Evolutionary conservation across 768 basidiomycete species (phyloP), one percentile per base, ranked within the genome.

Genomic region (Termitomyces sp.): DNA sequence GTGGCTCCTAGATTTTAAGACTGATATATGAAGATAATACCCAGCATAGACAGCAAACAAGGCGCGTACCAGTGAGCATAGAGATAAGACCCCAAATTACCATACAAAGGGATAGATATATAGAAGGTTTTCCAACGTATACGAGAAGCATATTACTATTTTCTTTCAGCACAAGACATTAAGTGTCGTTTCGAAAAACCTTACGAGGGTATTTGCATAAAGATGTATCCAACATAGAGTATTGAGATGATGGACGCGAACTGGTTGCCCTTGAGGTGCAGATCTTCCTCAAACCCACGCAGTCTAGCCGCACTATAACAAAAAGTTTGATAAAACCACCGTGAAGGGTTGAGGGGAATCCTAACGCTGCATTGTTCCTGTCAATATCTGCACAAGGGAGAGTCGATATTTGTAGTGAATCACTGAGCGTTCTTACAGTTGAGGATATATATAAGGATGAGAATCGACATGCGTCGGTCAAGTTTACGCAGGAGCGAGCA

Each of bases 131-230:
- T 44, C 85, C 88, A 18, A 87, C 80, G 63, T 80, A 74, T 65
- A 88, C 84, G 44, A 92, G 68, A 61, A 90, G 81, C 82, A 91
- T 88, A 61, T 91, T 92, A 18, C 88, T 91, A 53, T 45, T 13
- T 50, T 20, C 20, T 3, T 51, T 33, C 51, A 58, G 24, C 18
- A 20, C 8, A 8, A 26, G 38, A 18, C 32, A 49, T n/a, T 11
- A 11, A 46, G 46, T 13, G n/a, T 50, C 11, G 13, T 33, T 30
- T 13, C 16, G 32, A 55, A 33, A 30, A 33, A 3, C 71, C 85
- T 71, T 63, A 87, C 85, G 85, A 88, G 43, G 88, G 88, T 54
- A 91, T 79, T 67, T 91, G 89, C 88, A 90, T 89, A 40, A 88
- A 69, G 57, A 87, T 87, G 65, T 90, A 90, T 11, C 88, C 78